Conservation (phyloP, 78 protist species). For the Chrysochromulina parva region DNA sequence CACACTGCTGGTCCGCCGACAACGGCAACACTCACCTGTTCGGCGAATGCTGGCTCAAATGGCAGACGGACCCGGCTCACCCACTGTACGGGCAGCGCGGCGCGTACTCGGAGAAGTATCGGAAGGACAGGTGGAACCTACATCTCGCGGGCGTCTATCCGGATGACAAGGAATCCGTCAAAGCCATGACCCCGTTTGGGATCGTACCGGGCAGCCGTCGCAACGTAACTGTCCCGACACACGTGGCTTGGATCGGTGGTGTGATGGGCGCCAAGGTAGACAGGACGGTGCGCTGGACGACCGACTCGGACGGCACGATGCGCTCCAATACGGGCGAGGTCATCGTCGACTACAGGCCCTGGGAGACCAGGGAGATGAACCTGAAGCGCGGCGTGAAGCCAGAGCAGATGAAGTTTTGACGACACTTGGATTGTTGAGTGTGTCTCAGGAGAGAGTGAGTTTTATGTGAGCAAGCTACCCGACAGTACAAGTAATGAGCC, state of each 20-base stretch:
- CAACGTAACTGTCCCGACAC: neutral
- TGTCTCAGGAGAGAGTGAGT: too few relatives aligned
- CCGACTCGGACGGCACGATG: neutral
- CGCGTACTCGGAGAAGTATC: neutral
- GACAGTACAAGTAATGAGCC: too few relatives aligned
- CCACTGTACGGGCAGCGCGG: constrained; percentile 19
- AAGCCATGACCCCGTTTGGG: neutral
- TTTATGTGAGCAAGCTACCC: too few relatives aligned
- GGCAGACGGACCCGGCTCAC: neutral
- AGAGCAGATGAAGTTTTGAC: too few relatives aligned
- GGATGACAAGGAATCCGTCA: too few relatives aligned
- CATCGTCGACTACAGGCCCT: neutral
- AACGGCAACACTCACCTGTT: neutral
- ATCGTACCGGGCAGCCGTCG: neutral
- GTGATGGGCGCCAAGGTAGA: neutral
- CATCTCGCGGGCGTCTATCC: too few relatives aligned
- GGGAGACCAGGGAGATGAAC: neutral
- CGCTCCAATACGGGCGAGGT: neutral
- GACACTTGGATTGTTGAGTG: too few relatives aligned
- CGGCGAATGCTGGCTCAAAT: constrained; percentile 24
- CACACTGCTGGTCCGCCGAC: neutral
- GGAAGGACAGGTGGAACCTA: neutral
- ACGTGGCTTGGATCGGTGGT: constrained; percentile 4
- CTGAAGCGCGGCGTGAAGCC: too few relatives aligned
- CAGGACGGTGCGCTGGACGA: neutral